phyloP scores from a whole-genome alignment of 2,329 filamentous ascomycete genomes.

The Raffaelea albimanens region DNA sequence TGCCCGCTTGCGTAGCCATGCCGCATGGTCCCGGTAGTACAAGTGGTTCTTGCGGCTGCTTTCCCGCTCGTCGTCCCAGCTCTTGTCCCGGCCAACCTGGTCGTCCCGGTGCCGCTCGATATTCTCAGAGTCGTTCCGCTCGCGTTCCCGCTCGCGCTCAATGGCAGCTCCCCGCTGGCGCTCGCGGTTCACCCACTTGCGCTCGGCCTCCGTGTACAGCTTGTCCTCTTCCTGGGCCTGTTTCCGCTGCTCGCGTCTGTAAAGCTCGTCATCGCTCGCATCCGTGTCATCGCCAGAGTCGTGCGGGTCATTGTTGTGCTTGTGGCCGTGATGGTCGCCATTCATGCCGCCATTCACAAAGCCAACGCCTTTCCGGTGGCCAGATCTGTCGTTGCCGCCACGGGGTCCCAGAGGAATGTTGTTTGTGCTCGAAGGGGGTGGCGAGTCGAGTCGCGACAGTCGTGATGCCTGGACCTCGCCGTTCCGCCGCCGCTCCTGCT shows the following conservation, averaged over 20 bases:
- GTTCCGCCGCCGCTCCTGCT: constrained; percentile 65
- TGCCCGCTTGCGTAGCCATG: constrained; percentile 76
- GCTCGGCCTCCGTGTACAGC: constrained; percentile 73
- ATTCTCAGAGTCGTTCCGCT: constrained; percentile 63
- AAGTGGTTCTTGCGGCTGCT: constrained; percentile 59
- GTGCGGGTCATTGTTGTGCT: background rate
- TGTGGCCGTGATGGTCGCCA: constrained; percentile 38
- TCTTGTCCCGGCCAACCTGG: constrained; percentile 51
- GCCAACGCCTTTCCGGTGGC: constrained; percentile 34
- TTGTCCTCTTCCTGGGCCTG: constrained; percentile 70
- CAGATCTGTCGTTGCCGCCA: constrained; percentile 50
- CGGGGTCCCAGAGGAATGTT: constrained; percentile 69
- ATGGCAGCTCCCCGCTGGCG: constrained; percentile 73
- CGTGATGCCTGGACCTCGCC: constrained; percentile 38
- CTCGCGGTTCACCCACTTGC: constrained; percentile 86
- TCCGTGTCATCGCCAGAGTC: constrained; percentile 85
- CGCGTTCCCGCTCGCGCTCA: constrained; percentile 73
- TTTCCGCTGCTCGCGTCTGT: constrained; percentile 61
- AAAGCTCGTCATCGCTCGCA: constrained; percentile 78
- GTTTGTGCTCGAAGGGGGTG: constrained; percentile 54
- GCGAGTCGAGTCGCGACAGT: constrained; percentile 60
- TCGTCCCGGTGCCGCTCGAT: constrained; percentile 58
- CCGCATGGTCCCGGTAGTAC: constrained; percentile 80
- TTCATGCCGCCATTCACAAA: constrained; percentile 74
- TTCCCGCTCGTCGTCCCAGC: constrained; percentile 91